These are phyloP conservation scores for Rutstroemia sp. DNA, from an alignment of 2,329 filamentous ascomycete species.

Conservation along the genomic window DNA sequence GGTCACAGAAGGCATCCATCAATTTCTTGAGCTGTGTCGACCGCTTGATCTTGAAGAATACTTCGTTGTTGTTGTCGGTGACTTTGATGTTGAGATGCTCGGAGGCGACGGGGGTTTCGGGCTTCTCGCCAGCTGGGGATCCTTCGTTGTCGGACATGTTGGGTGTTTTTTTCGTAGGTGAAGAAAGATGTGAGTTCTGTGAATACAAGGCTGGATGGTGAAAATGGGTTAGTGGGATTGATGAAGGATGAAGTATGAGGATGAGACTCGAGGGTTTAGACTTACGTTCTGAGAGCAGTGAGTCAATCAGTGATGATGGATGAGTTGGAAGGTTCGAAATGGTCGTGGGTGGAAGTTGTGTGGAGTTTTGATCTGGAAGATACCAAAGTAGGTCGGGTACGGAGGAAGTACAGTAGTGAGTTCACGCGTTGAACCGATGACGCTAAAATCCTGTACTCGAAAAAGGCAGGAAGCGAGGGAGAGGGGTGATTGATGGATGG, in stretches of 20 bases:
- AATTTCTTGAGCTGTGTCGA: slow-evolving; percentile 94
- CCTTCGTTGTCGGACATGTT: slow-evolving; percentile 39
- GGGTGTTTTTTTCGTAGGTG: background rate
- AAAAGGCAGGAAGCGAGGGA: background rate
- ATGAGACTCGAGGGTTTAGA: no score
- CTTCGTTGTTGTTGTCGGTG: slow-evolving; percentile 98
- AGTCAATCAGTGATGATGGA: no score
- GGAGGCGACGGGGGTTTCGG: slow-evolving; percentile 31
- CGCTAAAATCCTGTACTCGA: slow-evolving; percentile 1
- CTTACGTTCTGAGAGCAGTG: no score
- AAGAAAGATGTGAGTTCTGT: background rate
- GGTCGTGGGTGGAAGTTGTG: background rate
- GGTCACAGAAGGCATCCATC: slow-evolving; percentile 96
- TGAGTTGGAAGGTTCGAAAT: background rate
- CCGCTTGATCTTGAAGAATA: slow-evolving; percentile 99
- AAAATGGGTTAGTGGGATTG: background rate
- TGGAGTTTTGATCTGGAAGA: background rate
- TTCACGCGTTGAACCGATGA: slow-evolving; percentile 8
- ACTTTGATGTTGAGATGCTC: slow-evolving; percentile 99
- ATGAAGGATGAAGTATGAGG: no score
- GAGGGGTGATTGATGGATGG: background rate
- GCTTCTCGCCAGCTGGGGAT: slow-evolving; percentile 33
- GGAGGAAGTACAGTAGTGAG: no score
- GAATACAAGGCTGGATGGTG: background rate
- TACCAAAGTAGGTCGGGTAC: background rate